Evolutionary conservation across 2,329 filamentous ascomycete genomes (phyloP), one percentile per base, ranked within the genome.

Genomic region (Venturia pyrina): DNA sequence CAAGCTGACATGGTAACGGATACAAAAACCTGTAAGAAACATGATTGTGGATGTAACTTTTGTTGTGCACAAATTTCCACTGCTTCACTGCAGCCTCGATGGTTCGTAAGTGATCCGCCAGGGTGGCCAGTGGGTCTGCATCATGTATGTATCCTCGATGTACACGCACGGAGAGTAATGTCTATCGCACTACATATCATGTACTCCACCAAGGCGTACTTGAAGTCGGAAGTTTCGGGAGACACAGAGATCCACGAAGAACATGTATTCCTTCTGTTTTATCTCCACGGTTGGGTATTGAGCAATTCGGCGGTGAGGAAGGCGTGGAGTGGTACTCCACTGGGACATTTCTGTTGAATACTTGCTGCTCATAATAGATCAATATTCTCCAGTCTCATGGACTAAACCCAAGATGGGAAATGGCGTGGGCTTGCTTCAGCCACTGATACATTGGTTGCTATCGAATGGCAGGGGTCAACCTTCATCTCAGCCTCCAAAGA

Each of bases 221-320:
- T 59, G 53, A 59, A 15, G 28, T 59, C 53, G 53, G 53, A n/a
- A 59, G 19, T n/a, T 37, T 59, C 32, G 53, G 53, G 53, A 59
- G 32, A 15, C 32, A 59, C 53, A 59, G 32, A n/a, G 13, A 59
- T 59, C 32, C 53, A 59, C 53, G 32, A 21, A 37, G 15, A 37
- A 10, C 8, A 15, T 3, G 17, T 8, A 40, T n/a, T 59, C n/a
- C 28, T 6, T 21, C 11, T 19, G 4, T 7, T 21, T 37, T 59
- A 15, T 37, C 53, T 34, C 17, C 1, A 59, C 11, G 53, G 32
- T 40, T 59, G 53, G 53, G 7, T 19, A 19, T 5, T 59, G n/a
- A 13, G 53, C 15, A n/a, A 3, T 34, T 28, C 53, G 32, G 53
- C 53, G 53, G 53, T 59, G 53, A 59, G 32, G 32, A 59, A 17